Evolutionary conservation across 352 stramenopile species (phyloP).

Genomic region (Globisporangium solare): DNA sequence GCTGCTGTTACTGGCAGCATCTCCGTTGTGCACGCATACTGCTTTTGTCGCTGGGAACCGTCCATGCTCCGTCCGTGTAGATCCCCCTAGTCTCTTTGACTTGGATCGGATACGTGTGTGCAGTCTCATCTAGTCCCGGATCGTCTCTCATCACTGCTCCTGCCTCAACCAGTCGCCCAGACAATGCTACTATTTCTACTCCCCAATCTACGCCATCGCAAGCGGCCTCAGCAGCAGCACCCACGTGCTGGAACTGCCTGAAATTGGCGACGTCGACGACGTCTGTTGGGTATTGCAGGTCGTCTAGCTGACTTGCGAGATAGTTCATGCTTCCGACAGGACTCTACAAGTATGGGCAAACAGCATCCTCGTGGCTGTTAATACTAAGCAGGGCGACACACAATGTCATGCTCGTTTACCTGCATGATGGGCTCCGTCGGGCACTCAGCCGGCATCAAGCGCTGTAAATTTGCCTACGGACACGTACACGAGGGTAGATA

Average conservation of each 20-base stretch:
- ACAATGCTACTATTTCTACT: not conserved
- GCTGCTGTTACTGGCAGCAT: not conserved
- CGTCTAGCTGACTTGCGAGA: slow-evolving; percentile 36
- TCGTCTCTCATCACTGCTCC: not conserved
- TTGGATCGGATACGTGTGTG: not conserved
- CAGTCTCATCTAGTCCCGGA: not conserved
- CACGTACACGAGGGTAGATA: not conserved
- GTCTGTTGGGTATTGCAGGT: slow-evolving; percentile 30
- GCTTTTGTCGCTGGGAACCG: not conserved
- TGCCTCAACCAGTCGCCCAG: not conserved
- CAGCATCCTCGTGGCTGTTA: not conserved
- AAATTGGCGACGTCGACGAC: slow-evolving; percentile 28
- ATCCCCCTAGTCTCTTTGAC: not conserved
- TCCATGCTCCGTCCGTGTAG: not conserved
- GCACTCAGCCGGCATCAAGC: not conserved
- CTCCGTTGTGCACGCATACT: no score
- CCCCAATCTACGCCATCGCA: not conserved
- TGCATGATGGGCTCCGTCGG: not conserved
- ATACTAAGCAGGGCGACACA: not conserved
- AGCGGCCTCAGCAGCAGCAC: not conserved
- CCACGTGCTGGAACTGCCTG: not conserved
- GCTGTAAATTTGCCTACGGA: not conserved
- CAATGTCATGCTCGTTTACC: not conserved
- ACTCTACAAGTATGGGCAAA: slow-evolving; percentile 7
- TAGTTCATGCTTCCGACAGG: slow-evolving; percentile 42